Evolutionary conservation across 2,329 filamentous ascomycete genomes (phyloP), one percentile per base, ranked within the genome.

Genomic region (Cladophialophora exuberans): DNA sequence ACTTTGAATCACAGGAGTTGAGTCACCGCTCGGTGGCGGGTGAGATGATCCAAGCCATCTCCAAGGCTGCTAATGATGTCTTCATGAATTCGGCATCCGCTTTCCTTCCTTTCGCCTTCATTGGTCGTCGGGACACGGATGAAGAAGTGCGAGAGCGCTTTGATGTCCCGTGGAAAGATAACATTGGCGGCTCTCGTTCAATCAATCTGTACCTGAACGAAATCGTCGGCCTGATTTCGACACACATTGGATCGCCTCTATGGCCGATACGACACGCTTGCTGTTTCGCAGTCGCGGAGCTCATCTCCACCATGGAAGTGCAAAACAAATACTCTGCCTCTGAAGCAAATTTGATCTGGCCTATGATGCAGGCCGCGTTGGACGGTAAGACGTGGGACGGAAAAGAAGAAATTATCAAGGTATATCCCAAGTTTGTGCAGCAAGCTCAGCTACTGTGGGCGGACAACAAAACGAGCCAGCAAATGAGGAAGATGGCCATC

Each of bases 241-340:
- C 79, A 30, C 82, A 90, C 49, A 76, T 97, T 6, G 86, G 89
- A 28, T 91, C 89, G 1, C 83, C 89, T 1, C 89, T 90, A 65
- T 99, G 94, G 94, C 85, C 86, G 2, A 82, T 97, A 53, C 94
- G 95, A 70, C 93, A 97, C 65, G 89, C 90, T 0, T 88, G 88
- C 6, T 90, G 92, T 6, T 83, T 94, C 55, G 84, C 91, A 0
- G 82, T 93, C 7, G 90, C 90, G 1, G 87, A 89, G 41, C 83
- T 87, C 52, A 81, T 90, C 10, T 79, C 79, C 17, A 84, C 87
- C 1, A 81, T 92, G 43, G 62, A 62, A n/a, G 43, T 53, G 9
- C 77, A 78, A 4, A 63, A 70, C 10, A 83, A 82, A 17, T 79
- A 82, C 46, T 83, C 81, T 57, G 77, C 80, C 15, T 67, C 77